A percentile compares a stretch with the other conserved stretches of the same genome.
phyloP scores from a whole-genome alignment of 352 stramenopile genomes.

The Sclerospora graminicola region DNA sequence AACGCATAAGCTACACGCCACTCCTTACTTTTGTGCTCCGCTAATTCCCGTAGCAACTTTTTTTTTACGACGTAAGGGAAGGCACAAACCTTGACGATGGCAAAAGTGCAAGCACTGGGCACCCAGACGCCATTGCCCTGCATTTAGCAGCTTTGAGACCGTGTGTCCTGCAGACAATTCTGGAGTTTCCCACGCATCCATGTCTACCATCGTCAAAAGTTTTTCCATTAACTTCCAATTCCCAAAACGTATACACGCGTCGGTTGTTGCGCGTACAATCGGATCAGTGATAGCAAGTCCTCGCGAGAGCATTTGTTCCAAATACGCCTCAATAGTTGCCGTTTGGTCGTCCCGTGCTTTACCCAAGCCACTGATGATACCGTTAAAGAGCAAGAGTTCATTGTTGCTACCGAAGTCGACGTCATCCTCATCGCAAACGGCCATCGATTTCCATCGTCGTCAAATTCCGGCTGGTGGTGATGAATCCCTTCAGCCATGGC shows the following conservation, averaged over 20 bases:
- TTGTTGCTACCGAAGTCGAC: slow-evolving; percentile 17
- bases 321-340: slow-evolving; percentile 45
- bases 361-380: slow-evolving; percentile 68
- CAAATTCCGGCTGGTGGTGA: slow-evolving; percentile 17
- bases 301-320: slow-evolving; percentile 38
- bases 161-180: slow-evolving; percentile 63
- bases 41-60: slow-evolving; percentile 31
- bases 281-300: slow-evolving; percentile 60
- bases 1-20: slow-evolving; percentile 71
- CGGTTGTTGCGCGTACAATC: slow-evolving; percentile 58
- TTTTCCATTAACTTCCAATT: slow-evolving; percentile 44
- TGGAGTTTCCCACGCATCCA: slow-evolving; percentile 34
- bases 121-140: slow-evolving; percentile 33
- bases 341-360: slow-evolving; percentile 69
- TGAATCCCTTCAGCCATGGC: slow-evolving; percentile 11
- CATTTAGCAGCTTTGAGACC: slow-evolving; percentile 70
- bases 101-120: slow-evolving; percentile 47
- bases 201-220: slow-evolving; percentile 40
- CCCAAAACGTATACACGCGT: slow-evolving; percentile 56
- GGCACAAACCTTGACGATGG: slow-evolving; percentile 35
- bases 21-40: slow-evolving; percentile 27
- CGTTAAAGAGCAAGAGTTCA: slow-evolving; percentile 56
- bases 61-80: slow-evolving; percentile 62
- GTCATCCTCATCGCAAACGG: slow-evolving; percentile 18
- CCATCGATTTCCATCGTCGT: slow-evolving; percentile 19